Evolutionary conservation across 768 basidiomycete species (phyloP).

Genomic region (Gyrodon lividus): DNA sequence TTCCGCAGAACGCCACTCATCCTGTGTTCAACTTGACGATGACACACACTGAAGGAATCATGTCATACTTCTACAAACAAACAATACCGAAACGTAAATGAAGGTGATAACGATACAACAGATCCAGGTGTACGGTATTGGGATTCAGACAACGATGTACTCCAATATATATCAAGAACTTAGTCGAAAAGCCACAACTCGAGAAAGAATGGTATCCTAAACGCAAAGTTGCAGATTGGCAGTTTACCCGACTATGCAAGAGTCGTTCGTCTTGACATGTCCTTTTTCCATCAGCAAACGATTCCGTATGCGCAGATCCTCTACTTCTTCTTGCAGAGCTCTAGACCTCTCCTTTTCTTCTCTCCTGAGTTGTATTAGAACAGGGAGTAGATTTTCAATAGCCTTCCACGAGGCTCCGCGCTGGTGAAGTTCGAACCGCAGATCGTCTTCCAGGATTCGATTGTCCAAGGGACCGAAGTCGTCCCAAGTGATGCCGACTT

Average conservation of each 20-base stretch:
- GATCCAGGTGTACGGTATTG: conserved; percentile 2
- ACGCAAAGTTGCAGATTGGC: not conserved
- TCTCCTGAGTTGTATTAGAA: conserved; percentile 41
- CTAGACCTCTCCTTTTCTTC: conserved; percentile 43
- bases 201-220: too few relatives aligned
- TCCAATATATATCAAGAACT: too few relatives aligned
- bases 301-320: conserved; percentile 49
- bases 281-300: conserved; percentile 40
- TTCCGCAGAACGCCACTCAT: conserved; percentile 71
- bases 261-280: conserved; percentile 19
- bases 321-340: conserved; percentile 43
- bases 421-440: conserved; percentile 7
- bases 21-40: conserved; percentile 76
- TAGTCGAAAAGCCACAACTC: too few relatives aligned
- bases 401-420: conserved; percentile 43
- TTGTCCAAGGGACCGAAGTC: conserved; percentile 16
- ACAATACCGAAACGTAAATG: conserved; percentile 37
- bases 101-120: not conserved
- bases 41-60: conserved; percentile 62
- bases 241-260: conserved; percentile 33
- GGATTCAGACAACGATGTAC: not conserved
- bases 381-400: conserved; percentile 42
- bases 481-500: conserved; percentile 51
- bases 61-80: conserved; percentile 75
- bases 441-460: conserved; percentile 6